These are phyloP conservation scores for Lachnum nothofagi DNA, from an alignment of 2,329 filamentous ascomycete species.

Conservation along the genomic window DNA sequence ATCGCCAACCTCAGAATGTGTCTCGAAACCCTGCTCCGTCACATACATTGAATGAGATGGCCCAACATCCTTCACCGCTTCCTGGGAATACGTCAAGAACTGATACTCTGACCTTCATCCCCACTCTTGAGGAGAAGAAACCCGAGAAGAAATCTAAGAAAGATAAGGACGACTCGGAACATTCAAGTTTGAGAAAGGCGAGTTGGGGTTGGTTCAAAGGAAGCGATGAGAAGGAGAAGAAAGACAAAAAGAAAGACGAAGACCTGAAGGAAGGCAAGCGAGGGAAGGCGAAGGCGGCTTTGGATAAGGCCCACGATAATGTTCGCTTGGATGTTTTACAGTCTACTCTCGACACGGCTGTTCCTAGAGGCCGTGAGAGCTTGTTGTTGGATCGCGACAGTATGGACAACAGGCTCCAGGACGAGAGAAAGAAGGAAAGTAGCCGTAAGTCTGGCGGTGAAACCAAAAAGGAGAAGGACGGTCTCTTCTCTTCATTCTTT, in stretches of 20 bases:
- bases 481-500: constrained; percentile 91
- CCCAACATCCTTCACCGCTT: constrained; percentile 60
- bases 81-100: constrained; percentile 67
- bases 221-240: constrained; percentile 68
- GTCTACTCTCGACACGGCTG: constrained; percentile 70
- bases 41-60: constrained; percentile 51
- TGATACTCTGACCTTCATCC: constrained; percentile 74
- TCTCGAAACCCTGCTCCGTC: constrained; percentile 14
- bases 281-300: constrained; percentile 55
- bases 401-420: constrained; percentile 65
- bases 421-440: constrained; percentile 77
- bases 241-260: constrained; percentile 58
- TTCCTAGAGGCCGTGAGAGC: constrained; percentile 68
- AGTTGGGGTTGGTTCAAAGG: constrained; percentile 82
- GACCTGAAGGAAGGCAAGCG: constrained; percentile 57
- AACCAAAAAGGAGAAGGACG: constrained; percentile 85
- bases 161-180: constrained; percentile 60
- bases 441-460: constrained; percentile 65
- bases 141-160: constrained; percentile 71
- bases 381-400: constrained; percentile 75
- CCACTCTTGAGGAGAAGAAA: constrained; percentile 73
- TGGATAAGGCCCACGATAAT: constrained; percentile 65
- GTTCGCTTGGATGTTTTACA: constrained; percentile 82
- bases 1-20: constrained; percentile 31
- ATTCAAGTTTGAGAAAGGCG: constrained; percentile 62